These are phyloP conservation scores for Taphrina pruni DNA, from an alignment of 1,139 yeast genomes.

Conservation along the genomic window DNA sequence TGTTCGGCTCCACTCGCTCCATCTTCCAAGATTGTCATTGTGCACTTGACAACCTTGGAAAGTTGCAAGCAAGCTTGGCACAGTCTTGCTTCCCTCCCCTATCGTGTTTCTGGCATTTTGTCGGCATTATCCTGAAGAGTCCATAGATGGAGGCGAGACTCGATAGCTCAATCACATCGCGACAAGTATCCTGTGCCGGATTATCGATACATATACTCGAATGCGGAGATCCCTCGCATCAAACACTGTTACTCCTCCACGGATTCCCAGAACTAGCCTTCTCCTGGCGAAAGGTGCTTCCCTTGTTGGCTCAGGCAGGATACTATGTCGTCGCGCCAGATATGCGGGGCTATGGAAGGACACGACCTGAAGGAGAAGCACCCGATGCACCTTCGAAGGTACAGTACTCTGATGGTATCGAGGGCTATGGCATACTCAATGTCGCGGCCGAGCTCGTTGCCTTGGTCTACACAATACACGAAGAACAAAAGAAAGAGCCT, in stretches of 20 bases:
- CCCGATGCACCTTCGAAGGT: neutral
- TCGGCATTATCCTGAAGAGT: neutral
- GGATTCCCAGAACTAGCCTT: conserved; percentile 37
- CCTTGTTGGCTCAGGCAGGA: conserved; percentile 23
- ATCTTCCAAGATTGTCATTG: too few species aligned
- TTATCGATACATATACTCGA: conserved; percentile 21
- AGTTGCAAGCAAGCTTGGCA: too few species aligned
- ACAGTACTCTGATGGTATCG: conserved; percentile 10
- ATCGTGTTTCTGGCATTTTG: too few species aligned
- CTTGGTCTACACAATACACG: conserved; percentile 3
- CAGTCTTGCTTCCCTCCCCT: too few species aligned
- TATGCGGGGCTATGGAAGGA: conserved; percentile 32
- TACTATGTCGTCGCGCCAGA: conserved; percentile 32
- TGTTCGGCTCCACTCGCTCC: too few species aligned
- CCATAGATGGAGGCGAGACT: neutral
- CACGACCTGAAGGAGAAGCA: conserved; percentile 1
- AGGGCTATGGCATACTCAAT: conserved; percentile 23
- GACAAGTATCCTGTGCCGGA: conserved; percentile 11
- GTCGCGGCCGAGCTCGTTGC: conserved; percentile 7
- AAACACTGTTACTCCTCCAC: conserved; percentile 27
- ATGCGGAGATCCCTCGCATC: conserved; percentile 20
- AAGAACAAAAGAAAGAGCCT: neutral
- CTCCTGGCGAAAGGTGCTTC: conserved; percentile 36
- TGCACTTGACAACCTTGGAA: too few species aligned
- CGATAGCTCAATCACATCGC: conserved; percentile 14